Evolutionary conservation across 495 filamentous ascomycete species (phyloP), one percentile per base, ranked within the genome.

Genomic region (Neurospora sp.): DNA sequence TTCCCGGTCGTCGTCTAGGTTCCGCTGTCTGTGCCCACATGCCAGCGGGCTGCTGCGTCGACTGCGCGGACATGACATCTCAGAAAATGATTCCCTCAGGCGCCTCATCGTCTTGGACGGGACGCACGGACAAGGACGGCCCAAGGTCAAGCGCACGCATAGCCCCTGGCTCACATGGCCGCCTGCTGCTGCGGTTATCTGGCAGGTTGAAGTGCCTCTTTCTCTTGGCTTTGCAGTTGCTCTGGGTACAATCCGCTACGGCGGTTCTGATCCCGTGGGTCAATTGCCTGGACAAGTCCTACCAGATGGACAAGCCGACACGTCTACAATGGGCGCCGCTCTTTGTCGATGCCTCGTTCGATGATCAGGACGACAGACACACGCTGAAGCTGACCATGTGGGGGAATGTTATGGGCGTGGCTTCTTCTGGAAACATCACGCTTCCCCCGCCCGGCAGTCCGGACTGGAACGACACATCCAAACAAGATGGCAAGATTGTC

Each of bases 381-480:
- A 89, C 89, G 44, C 83, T 99, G 39, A 88, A 88, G 72, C 82
- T 98, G 38, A 97, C 90, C 2, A 89, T 97, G 27, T 98, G 93
- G 82, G 94, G 94, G 31, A 97, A 98, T 81, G 93, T 98, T 27
- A 90, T 90, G 37, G 96, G 96, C 9, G 82, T 82, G 31, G 79
- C 77, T 38, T 79, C 76, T 22, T 65, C 53, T 35, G 53, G 14
- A 37, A 73, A 78, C 61, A 74, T 76, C n/a, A 65, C 79, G 71
- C 84, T 89, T 72, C 92, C 92, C 53, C 79, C 87, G 65, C 82
- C 87, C 74, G 78, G 84, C 5, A 77, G 80, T 68, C 89, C 91
- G 84, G 77, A 80, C 69, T 86, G 84, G 83, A 76, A 68, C 1
- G 84, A 93, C 77, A 75, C 83, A 0, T 89, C 86, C 53, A 80